These are phyloP conservation scores for Penstemon barbatus DNA, from an alignment of 257 asterid species.

Conservation along the genomic window DNA sequence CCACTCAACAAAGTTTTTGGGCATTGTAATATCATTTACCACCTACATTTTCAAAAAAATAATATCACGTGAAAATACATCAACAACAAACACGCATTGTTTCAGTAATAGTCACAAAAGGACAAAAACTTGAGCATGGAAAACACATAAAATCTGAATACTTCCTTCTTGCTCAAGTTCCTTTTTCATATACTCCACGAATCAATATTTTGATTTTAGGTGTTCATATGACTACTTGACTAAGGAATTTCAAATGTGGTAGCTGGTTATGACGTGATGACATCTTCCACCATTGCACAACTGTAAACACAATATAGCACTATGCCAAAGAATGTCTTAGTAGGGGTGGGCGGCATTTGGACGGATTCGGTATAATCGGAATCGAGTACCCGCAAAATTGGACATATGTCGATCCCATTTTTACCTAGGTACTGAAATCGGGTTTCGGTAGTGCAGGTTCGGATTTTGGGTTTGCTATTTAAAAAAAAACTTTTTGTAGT, in stretches of 20 bases:
- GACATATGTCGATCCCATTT: no score
- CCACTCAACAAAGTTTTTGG: slow-evolving; percentile 66
- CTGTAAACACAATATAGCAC: background rate
- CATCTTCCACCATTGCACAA: background rate
- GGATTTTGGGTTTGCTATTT: no score
- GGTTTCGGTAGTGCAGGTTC: no score
- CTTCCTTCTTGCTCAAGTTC: background rate
- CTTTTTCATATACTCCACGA: background rate
- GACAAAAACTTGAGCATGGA: background rate
- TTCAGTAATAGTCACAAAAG: background rate
- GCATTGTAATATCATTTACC: slow-evolving; percentile 45
- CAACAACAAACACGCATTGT: slow-evolving; percentile 9
- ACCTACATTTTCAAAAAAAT: slow-evolving; percentile 43
- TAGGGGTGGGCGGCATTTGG: background rate
- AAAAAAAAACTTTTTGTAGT: no score
- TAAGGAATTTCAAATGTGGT: background rate
- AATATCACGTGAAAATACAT: slow-evolving; percentile 3
- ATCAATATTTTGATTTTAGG: background rate
- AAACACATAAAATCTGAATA: background rate
- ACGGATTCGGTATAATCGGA: no score
- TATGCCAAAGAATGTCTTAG: background rate
- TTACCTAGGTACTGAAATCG: no score
- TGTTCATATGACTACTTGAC: background rate
- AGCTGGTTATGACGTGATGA: background rate
- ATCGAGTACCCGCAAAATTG: no score